Percentiles rank a stretch among this genome's conserved stretches.
These are phyloP conservation scores for Cordyceps farinosa DNA, from an alignment of 2,329 filamentous ascomycete genomes.

Conservation along the genomic window DNA sequence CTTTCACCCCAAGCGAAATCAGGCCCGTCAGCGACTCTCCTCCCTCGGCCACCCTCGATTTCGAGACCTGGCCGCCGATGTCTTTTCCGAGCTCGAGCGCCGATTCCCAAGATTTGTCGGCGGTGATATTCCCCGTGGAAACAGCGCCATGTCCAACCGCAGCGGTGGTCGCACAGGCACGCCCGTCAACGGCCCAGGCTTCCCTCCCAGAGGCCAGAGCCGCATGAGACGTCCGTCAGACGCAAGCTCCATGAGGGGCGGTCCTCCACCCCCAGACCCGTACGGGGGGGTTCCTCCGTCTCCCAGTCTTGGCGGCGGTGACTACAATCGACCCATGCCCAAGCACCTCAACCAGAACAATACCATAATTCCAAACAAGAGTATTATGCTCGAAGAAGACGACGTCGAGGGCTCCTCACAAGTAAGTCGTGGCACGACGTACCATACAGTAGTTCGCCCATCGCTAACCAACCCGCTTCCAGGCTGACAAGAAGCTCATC, in stretches of 20 bases:
- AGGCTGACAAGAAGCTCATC: conserved; percentile 68
- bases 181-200: conserved; percentile 54
- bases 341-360: conserved; percentile 88
- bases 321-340: conserved; percentile 72
- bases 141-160: conserved; percentile 65
- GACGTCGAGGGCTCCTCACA: conserved; percentile 64
- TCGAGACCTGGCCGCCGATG: conserved; percentile 87
- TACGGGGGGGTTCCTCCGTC: conserved; percentile 56
- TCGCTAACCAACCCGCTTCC: conserved; percentile 20
- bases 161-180: conserved; percentile 55
- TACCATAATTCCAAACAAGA: conserved; percentile 96
- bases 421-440: conserved; percentile 29
- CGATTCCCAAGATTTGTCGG: conserved; percentile 78
- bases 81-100: conserved; percentile 91
- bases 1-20: conserved; percentile 96
- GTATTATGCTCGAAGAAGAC: conserved; percentile 94
- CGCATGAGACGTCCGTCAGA: conserved; percentile 57
- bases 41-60: conserved; percentile 85
- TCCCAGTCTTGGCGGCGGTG: conserved; percentile 55
- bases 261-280: conserved; percentile 39
- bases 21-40: conserved; percentile 91
- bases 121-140: conserved; percentile 63
- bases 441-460: neutral
- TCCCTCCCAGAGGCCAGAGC: conserved; percentile 49
- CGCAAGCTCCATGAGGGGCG: conserved; percentile 55